Percentiles rank a stretch among this genome's conserved stretches.
phyloP scores from a whole-genome alignment of 345 rosid genomes.

The Corchorus olitorius region DNA sequence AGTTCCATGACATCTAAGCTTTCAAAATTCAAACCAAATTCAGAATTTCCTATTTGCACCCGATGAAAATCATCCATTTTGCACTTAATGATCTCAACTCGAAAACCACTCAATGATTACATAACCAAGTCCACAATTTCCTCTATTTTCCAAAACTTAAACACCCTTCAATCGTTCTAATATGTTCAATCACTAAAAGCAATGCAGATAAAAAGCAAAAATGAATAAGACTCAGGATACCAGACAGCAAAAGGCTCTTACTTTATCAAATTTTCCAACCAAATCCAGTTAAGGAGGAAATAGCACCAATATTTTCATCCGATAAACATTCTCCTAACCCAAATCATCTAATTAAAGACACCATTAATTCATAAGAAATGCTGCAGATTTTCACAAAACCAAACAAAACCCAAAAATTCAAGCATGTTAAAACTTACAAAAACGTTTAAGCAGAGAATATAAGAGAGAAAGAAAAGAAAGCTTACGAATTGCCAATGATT shows the following conservation, averaged over 20 bases:
- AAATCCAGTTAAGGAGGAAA: background rate
- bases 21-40: background rate
- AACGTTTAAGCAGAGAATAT: background rate
- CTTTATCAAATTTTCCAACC: background rate
- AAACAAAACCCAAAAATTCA: background rate
- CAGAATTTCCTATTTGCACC: background rate
- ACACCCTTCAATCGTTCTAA: background rate
- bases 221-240: background rate
- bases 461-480: conserved; percentile 16
- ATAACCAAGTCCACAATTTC: background rate
- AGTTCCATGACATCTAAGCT: background rate
- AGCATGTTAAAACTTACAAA: background rate
- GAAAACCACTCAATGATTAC: background rate
- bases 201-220: background rate
- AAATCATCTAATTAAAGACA: background rate
- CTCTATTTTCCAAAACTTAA: background rate
- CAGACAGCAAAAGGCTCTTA: background rate
- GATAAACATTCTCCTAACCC: background rate
- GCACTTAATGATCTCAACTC: background rate
- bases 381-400: background rate
- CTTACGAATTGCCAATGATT: conserved; percentile 43
- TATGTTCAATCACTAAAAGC: background rate
- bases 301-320: background rate
- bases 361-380: conserved; percentile 1
- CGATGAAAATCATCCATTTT: background rate